phyloP scores from a whole-genome alignment of 148 eudicot genomes.

The Fagopyrum tataricum region DNA sequence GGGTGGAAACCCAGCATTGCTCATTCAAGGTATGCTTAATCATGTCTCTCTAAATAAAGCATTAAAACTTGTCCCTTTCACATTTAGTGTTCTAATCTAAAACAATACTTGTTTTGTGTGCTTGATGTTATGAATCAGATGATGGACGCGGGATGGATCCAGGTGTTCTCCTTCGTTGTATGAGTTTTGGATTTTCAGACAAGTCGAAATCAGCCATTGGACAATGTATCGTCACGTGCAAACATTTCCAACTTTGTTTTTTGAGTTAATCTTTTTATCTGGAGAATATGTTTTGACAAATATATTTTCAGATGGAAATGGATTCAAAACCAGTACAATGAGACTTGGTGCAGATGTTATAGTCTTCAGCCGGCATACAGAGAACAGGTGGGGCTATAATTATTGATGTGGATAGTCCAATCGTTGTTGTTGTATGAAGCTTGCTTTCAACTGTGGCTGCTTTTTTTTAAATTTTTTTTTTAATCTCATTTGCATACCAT shows the following conservation, averaged over 20 bases:
- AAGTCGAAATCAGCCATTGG: constrained; percentile 83
- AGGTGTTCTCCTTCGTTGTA: constrained; percentile 65
- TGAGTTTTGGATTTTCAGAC: constrained; percentile 97
- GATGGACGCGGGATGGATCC: constrained; percentile 97
- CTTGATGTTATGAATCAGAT: constrained; percentile 41
- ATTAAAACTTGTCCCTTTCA: neutral
- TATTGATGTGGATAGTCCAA: too few relatives aligned
- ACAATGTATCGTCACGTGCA: constrained; percentile 38
- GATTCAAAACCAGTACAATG: constrained; percentile 98
- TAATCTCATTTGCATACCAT: too few relatives aligned
- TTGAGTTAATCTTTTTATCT: neutral
- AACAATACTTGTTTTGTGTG: constrained; percentile 12
- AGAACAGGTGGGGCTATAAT: constrained; percentile 30
- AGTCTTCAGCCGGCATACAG: constrained; percentile 67
- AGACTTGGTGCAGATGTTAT: constrained; percentile 97
- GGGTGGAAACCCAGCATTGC: constrained; percentile 68
- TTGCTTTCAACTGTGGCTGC: too few relatives aligned
- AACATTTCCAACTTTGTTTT: constrained; percentile 6
- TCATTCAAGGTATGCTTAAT: constrained; percentile 60
- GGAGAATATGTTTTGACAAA: constrained; percentile 18
- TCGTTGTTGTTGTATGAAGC: too few relatives aligned
- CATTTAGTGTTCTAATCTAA: neutral
- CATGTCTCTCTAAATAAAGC: neutral
- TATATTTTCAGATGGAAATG: constrained; percentile 87
- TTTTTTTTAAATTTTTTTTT: too few relatives aligned